A percentile compares a stretch with the other conserved stretches of the same genome.
phyloP scores from a whole-genome alignment of 2,329 filamentous ascomycete genomes.

The Hysterium pulicare region DNA sequence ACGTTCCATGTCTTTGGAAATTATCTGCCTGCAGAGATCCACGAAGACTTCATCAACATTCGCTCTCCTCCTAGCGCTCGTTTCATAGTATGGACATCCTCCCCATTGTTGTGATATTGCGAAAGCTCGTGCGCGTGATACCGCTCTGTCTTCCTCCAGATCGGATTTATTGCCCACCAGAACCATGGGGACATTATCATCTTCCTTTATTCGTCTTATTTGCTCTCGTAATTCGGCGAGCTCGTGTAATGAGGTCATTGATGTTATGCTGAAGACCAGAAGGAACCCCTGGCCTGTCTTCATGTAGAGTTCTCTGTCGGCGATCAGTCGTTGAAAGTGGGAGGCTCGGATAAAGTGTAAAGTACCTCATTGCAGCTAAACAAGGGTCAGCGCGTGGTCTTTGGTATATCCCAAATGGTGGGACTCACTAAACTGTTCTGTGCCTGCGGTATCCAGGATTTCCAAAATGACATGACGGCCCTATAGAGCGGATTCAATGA shows the following conservation, averaged over 20 bases:
- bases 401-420: neutral
- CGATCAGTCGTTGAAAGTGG: neutral
- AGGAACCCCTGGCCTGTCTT: slow-evolving; percentile 90
- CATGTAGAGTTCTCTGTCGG: slow-evolving; percentile 75
- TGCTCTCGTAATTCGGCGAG: slow-evolving; percentile 79
- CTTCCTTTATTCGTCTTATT: slow-evolving; percentile 87
- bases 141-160: slow-evolving; percentile 77
- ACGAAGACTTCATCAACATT: slow-evolving; percentile 91
- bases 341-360: slow-evolving; percentile 2
- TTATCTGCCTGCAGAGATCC: slow-evolving; percentile 79
- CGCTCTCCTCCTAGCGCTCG: slow-evolving; percentile 74
- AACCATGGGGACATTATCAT: slow-evolving; percentile 79
- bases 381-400: slow-evolving; percentile 13
- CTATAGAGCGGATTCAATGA: slow-evolving; percentile 44
- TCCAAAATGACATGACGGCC: slow-evolving; percentile 85
- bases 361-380: slow-evolving; percentile 57
- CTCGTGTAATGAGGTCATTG: slow-evolving; percentile 76
- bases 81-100: slow-evolving; percentile 85
- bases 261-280: slow-evolving; percentile 88
- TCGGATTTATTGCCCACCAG: slow-evolving; percentile 92
- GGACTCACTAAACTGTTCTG: slow-evolving; percentile 83
- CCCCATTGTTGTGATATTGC: slow-evolving; percentile 83
- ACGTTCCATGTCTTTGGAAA: slow-evolving; percentile 63
- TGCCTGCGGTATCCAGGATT: slow-evolving; percentile 88
- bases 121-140: slow-evolving; percentile 76